Conservation (phyloP, 257 asterid genomes). For the Vinca minor region DNA sequence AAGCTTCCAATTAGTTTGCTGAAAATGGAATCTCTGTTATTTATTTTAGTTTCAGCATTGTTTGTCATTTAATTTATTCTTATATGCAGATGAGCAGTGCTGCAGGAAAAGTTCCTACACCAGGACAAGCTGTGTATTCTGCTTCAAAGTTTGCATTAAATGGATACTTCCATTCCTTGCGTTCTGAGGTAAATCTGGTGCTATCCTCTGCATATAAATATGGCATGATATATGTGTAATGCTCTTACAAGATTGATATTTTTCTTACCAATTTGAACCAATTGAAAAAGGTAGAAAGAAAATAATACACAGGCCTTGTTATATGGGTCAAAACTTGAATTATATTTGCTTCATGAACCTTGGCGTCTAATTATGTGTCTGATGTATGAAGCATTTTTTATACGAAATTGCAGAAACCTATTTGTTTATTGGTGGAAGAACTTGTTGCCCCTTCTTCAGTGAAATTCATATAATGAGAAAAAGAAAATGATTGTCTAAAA, state of each 20-base stretch:
- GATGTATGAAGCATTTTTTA: background rate
- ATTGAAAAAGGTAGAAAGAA: background rate
- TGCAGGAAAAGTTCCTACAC: constrained; percentile 93
- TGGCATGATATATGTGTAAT: background rate
- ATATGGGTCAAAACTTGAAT: background rate
- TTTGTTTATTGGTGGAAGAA: too few species aligned
- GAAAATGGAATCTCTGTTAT: background rate
- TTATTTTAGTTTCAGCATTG: constrained; percentile 6
- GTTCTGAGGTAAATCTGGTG: constrained; percentile 65
- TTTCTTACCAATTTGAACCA: background rate
- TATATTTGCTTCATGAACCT: background rate
- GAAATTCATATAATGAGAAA: too few species aligned
- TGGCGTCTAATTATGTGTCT: background rate
- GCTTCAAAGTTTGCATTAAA: constrained; percentile 81
- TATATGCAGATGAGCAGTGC: constrained; percentile 99
- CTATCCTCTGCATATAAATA: background rate
- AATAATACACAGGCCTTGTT: background rate
- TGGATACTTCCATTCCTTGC: constrained; percentile 90
- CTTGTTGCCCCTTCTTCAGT: too few species aligned
- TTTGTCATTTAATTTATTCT: constrained; percentile 14
- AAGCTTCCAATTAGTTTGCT: background rate
- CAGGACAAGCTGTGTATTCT: constrained; percentile 92
- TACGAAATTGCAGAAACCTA: too few species aligned
- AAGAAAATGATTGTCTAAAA: background rate
- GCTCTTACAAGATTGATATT: background rate